These are phyloP conservation scores for Apiotrichum akiyoshidainum DNA, from an alignment of 1,284 basidiomycete species.

Conservation along the genomic window DNA sequence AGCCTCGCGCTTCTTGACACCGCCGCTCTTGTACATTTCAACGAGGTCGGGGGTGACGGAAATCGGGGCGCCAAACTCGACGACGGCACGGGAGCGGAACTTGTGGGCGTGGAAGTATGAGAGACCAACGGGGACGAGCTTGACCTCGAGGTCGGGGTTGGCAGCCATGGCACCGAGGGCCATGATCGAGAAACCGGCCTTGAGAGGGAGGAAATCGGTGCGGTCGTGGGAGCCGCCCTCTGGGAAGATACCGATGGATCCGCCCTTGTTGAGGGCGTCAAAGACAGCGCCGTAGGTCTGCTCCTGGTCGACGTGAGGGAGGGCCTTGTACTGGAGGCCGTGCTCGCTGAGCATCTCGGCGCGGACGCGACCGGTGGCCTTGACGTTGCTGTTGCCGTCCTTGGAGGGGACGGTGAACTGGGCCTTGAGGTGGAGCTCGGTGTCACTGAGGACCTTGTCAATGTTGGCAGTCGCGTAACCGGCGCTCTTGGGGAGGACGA, in stretches of 20 bases:
- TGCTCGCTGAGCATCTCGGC: conserved; percentile 55
- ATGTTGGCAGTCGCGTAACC: conserved; percentile 80
- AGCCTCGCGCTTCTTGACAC: conserved; percentile 82
- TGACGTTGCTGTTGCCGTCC: conserved; percentile 59
- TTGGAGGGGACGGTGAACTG: conserved; percentile 62
- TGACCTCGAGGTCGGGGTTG: conserved; percentile 78
- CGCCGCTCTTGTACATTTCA: conserved; percentile 86
- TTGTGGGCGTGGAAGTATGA: conserved; percentile 94
- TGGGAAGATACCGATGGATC: conserved; percentile 92
- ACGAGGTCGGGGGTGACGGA: conserved; percentile 83
- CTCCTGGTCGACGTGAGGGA: conserved; percentile 86
- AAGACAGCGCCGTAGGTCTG: conserved; percentile 96
- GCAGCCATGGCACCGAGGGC: conserved; percentile 95
- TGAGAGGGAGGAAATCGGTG: conserved; percentile 87
- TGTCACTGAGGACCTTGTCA: conserved; percentile 84
- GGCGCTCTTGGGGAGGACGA: conserved; percentile 80
- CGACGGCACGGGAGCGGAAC: conserved; percentile 90
- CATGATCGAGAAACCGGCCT: conserved; percentile 95
- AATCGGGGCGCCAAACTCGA: conserved; percentile 91
- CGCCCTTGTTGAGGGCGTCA: conserved; percentile 77
- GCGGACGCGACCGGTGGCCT: conserved; percentile 66
- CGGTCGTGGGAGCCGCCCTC: conserved; percentile 98
- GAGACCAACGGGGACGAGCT: conserved; percentile 89
- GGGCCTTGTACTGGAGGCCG: conserved; percentile 70
- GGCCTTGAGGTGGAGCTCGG: conserved; percentile 73